phyloP scores from a whole-genome alignment of 257 asterid species.

The Gentiana macrophylla region DNA sequence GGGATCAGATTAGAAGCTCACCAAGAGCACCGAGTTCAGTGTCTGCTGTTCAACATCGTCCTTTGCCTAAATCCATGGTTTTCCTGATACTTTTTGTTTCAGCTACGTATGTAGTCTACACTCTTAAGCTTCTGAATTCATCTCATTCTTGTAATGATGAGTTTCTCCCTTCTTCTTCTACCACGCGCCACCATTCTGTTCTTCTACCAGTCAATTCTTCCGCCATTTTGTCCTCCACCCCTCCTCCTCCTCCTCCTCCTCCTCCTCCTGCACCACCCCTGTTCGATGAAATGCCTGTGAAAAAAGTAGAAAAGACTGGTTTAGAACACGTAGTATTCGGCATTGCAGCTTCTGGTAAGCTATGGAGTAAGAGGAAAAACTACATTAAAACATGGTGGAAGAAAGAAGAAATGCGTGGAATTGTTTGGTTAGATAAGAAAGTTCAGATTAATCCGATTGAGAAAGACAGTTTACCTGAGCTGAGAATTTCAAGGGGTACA shows the following conservation, averaged over 20 bases:
- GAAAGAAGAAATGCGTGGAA: constrained; percentile 44
- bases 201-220: constrained; percentile 1
- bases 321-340: constrained; percentile 66
- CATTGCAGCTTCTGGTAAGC: constrained; percentile 71
- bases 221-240: neutral
- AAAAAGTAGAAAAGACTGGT: constrained; percentile 23
- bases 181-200: neutral
- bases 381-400: constrained; percentile 80
- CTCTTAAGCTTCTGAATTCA: constrained; percentile 11
- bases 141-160: constrained; percentile 11
- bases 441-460: constrained; percentile 27
- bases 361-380: constrained; percentile 61
- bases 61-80: constrained; percentile 49
- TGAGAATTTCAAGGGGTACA: constrained; percentile 56
- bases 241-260: neutral
- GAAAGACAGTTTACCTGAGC: constrained; percentile 28
- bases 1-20: constrained; percentile 53
- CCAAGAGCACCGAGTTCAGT: constrained; percentile 19
- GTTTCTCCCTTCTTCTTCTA: neutral
- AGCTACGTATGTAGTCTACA: constrained; percentile 43
- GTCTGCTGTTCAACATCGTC: constrained; percentile 21
- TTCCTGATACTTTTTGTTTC: constrained; percentile 43
- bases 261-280: no score
- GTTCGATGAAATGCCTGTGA: neutral
- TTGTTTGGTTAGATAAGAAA: constrained; percentile 58